Evolutionary conservation across 192 early-diverging fungal species (phyloP), one percentile per base, ranked within the genome.

Genomic region (Thamnidium elegans): DNA sequence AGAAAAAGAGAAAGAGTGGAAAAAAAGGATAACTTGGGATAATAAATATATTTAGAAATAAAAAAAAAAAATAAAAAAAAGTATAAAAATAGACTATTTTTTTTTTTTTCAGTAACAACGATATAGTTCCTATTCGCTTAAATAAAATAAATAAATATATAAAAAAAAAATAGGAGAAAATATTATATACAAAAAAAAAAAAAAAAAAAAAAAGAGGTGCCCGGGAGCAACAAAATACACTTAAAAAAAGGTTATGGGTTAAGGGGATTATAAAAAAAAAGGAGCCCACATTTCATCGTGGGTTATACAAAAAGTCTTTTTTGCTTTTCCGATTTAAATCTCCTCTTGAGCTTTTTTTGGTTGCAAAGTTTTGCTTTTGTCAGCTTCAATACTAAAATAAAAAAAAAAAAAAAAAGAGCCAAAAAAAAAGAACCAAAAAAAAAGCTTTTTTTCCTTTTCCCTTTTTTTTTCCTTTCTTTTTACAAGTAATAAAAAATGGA

Each of bases 31-130:
- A 32, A 30, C 30, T 30, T 30, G 26, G 26, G 17, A 51, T 19
- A 51, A 19, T 1, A 51, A 20, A 53, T 30, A 13, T 30, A 21
- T 30, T 30, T 21, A 53, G 52, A 53, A 53, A 13, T 21, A 26
- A 26, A 26, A 14, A 3, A 54, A 54, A 54, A 54, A 54, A 7
- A 54, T 26, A 53, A 54, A 54, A 34, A 54, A 20, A 54, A 20
- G 31, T 7, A 54, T 14, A 20, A 54, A 54, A 54, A 54, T 31
- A 54, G 7, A 54, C 4, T 26, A 26, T 26, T 39, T 39, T 39
- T 9, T 39, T 9, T 39, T 10, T 39, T 39, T 39, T 39, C 36
- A 39, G 36, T 39, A 39, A 39, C 36, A 10, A 39, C 36, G 36
- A 39, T 39, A 39, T 6, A 39, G 36, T 39, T 39, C 4, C 4